Percentiles rank a stretch among this genome's conserved stretches.
These are phyloP conservation scores for Sporothrix inflata DNA, from an alignment of 2,329 filamentous ascomycete species.

Conservation along the genomic window DNA sequence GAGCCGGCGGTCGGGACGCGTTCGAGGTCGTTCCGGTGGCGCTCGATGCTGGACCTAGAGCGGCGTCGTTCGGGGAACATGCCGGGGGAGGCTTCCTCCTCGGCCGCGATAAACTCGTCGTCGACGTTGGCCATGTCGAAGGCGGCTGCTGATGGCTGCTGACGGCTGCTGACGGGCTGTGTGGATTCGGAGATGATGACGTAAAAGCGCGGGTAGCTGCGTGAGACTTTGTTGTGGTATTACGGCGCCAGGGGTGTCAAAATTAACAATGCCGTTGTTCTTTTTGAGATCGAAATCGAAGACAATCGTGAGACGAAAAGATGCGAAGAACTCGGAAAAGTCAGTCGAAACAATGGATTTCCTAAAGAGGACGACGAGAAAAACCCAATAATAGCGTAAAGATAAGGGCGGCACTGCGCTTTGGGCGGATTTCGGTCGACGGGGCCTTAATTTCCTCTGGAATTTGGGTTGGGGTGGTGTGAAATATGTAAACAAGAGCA, in stretches of 20 bases:
- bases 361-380: neutral
- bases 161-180: neutral
- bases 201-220: neutral
- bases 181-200: conserved; percentile 23
- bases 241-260: neutral
- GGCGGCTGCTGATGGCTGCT: too few species aligned
- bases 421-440: neutral
- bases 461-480: conserved; percentile 8
- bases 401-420: conserved; percentile 1
- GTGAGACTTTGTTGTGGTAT: neutral
- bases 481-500: conserved; percentile 11
- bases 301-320: neutral
- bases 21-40: conserved; percentile 57
- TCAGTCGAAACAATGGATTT: neutral
- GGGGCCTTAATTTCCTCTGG: neutral
- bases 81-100: conserved; percentile 53
- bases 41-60: conserved; percentile 38
- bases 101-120: conserved; percentile 56
- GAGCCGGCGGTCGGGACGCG: conserved; percentile 60
- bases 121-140: conserved; percentile 62
- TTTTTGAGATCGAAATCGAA: neutral
- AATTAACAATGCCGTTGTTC: neutral
- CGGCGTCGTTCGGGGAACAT: conserved; percentile 40
- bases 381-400: neutral
- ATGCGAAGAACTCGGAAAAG: neutral